A percentile compares a stretch with the other conserved stretches of the same genome.
These are phyloP conservation scores for Miscanthus lutarioriparius DNA, from an alignment of 176 grass and related monocot species.

Conservation along the genomic window DNA sequence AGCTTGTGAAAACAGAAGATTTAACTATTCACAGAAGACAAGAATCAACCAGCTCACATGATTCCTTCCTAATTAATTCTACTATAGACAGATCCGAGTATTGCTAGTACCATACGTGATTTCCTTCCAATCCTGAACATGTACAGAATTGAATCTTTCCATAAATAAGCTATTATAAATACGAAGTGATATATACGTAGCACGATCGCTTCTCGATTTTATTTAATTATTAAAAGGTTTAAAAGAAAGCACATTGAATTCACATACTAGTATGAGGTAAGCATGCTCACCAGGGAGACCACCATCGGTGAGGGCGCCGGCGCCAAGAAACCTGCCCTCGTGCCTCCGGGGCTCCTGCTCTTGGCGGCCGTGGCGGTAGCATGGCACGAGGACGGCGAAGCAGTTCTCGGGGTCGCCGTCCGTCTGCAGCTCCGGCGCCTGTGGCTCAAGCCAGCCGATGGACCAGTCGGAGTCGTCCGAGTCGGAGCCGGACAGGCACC, in stretches of 20 bases:
- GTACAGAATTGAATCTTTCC: neutral
- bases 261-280: neutral
- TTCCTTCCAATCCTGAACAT: slow-evolving; percentile 10
- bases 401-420: slow-evolving; percentile 53
- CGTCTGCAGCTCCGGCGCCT: slow-evolving; percentile 56
- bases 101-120: neutral
- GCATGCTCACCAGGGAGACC: slow-evolving; percentile 44
- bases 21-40: slow-evolving; percentile 6
- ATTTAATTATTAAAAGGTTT: no score
- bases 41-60: neutral
- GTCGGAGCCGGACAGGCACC: slow-evolving; percentile 67
- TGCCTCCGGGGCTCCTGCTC: slow-evolving; percentile 37
- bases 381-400: slow-evolving; percentile 82
- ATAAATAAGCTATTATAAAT: slow-evolving; percentile 26
- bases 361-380: slow-evolving; percentile 55
- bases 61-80: slow-evolving; percentile 15
- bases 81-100: neutral
- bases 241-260: slow-evolving; percentile 1
- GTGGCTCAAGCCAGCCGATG: slow-evolving; percentile 79
- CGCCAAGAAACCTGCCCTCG: slow-evolving; percentile 40
- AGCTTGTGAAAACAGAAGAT: slow-evolving; percentile 12
- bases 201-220: neutral
- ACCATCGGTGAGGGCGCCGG: slow-evolving; percentile 28
- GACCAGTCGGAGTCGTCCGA: slow-evolving; percentile 83
- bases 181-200: neutral